phyloP scores from a whole-genome alignment of 2,329 filamentous ascomycete genomes.

The Neonectria punicea region DNA sequence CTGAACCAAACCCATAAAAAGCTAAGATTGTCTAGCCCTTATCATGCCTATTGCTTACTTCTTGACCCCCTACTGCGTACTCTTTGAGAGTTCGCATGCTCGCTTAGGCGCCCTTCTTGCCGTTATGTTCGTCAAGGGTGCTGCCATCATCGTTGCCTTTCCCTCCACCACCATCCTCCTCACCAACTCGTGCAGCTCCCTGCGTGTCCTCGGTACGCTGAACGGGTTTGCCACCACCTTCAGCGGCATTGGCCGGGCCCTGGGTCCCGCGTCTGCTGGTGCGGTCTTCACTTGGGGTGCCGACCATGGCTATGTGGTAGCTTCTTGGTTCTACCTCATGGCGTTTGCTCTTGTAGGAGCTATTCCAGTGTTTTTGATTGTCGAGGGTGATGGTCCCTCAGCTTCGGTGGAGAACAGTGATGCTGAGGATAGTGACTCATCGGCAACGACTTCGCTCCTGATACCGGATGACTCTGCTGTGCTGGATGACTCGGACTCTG shows the following conservation, averaged over 20 bases:
- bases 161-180: slow-evolving; percentile 90
- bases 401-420: slow-evolving; percentile 49
- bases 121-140: slow-evolving; percentile 79
- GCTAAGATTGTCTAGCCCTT: slow-evolving; percentile 56
- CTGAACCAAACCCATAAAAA: too few relatives aligned
- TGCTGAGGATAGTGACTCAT: slow-evolving; percentile 34
- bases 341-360: slow-evolving; percentile 71
- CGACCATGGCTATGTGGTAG: slow-evolving; percentile 77
- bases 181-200: slow-evolving; percentile 83
- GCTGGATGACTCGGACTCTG: slow-evolving; percentile 36
- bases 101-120: slow-evolving; percentile 72
- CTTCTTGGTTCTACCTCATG: slow-evolving; percentile 85
- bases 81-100: slow-evolving; percentile 59
- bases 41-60: slow-evolving; percentile 81
- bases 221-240: slow-evolving; percentile 91
- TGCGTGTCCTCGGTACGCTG: slow-evolving; percentile 82
- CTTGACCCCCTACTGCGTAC: slow-evolving; percentile 81
- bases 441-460: slow-evolving; percentile 33
- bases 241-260: slow-evolving; percentile 80
- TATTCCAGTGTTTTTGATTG: slow-evolving; percentile 78
- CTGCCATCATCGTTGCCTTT: slow-evolving; percentile 84
- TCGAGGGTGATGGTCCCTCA: slow-evolving; percentile 76
- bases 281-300: slow-evolving; percentile 80
- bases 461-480: slow-evolving; percentile 35
- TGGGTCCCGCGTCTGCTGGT: slow-evolving; percentile 81